A percentile compares a stretch with the other conserved stretches of the same genome.
Evolutionary conservation across 371 early-diverging fungal genomes (phyloP).

Genomic region (Mortierella sp.): DNA sequence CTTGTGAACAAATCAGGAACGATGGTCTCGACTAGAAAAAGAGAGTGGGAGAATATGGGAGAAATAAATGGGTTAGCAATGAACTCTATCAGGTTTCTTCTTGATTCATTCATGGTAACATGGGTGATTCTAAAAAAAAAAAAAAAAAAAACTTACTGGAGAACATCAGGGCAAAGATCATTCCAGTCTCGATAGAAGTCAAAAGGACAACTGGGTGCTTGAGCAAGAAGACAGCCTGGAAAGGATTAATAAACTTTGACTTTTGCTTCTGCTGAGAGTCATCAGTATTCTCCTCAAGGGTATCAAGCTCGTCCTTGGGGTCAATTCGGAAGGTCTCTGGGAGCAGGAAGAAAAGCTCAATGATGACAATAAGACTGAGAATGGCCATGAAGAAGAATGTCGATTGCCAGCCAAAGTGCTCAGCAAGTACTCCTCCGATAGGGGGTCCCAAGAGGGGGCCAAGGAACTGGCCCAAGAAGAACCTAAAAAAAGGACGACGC

Average conservation of each 20-base stretch:
- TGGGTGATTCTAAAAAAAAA: neutral
- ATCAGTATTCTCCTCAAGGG: slow-evolving; percentile 8
- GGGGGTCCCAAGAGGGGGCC: slow-evolving; percentile 56
- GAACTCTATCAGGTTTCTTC: too few relatives aligned
- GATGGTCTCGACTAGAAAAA: slow-evolving; percentile 36
- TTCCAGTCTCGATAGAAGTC: slow-evolving; percentile 59
- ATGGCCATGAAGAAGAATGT: slow-evolving; percentile 73
- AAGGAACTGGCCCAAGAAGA: slow-evolving; percentile 50
- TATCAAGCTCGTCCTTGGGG: slow-evolving; percentile 11
- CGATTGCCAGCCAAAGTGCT: slow-evolving; percentile 70
- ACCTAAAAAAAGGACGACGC: neutral
- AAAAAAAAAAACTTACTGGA: slow-evolving; percentile 30
- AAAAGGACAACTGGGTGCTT: slow-evolving; percentile 59
- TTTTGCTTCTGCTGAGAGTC: slow-evolving; percentile 15
- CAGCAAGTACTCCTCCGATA: slow-evolving; percentile 59
- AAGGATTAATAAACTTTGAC: slow-evolving; percentile 32
- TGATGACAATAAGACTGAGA: slow-evolving; percentile 64
- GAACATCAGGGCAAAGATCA: slow-evolving; percentile 62
- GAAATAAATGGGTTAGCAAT: neutral
- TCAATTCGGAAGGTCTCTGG: slow-evolving; percentile 77
- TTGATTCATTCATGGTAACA: too few relatives aligned
- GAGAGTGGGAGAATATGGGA: neutral
- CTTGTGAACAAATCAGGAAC: slow-evolving; percentile 30
- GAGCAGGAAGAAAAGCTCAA: slow-evolving; percentile 67
- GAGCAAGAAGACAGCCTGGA: slow-evolving; percentile 56